Evolutionary conservation across 169 alveolate species (phyloP).

Genomic region (Plasmodium berghei): DNA sequence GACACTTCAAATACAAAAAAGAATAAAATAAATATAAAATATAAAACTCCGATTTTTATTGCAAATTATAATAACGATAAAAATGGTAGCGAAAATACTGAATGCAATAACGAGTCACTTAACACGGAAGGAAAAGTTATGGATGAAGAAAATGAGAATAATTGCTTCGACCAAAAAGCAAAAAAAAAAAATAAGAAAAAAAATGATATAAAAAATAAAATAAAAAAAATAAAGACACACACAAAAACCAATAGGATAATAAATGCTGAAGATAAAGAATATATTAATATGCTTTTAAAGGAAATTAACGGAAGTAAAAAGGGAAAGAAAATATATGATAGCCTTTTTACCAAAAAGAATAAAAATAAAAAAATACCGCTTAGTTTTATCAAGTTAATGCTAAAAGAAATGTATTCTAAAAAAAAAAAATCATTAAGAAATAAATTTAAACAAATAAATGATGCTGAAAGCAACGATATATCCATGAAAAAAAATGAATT

Average conservation of each 20-base stretch:
- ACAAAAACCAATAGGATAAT: background rate
- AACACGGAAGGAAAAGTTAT: background rate
- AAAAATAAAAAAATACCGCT: constrained; percentile 8
- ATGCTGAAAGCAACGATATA: background rate
- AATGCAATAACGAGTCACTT: background rate
- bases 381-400: constrained; percentile 10
- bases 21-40: constrained; percentile 1
- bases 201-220: constrained; percentile 13
- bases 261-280: background rate
- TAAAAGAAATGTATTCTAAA: constrained; percentile 9
- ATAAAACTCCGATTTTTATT: constrained; percentile 17
- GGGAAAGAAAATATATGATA: background rate
- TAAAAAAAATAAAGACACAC: background rate
- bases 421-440: constrained; percentile 14
- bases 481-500: background rate
- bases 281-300: background rate
- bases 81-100: background rate
- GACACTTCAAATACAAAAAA: background rate
- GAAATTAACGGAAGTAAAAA: background rate
- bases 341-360: constrained; percentile 2
- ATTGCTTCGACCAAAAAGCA: background rate
- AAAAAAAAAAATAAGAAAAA: constrained; percentile 18
- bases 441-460: constrained; percentile 8
- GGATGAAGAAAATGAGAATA: background rate
- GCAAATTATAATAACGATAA: background rate